Evolutionary conservation across 169 alveolate species (phyloP).

Genomic region (Amoebophrya sp.): DNA sequence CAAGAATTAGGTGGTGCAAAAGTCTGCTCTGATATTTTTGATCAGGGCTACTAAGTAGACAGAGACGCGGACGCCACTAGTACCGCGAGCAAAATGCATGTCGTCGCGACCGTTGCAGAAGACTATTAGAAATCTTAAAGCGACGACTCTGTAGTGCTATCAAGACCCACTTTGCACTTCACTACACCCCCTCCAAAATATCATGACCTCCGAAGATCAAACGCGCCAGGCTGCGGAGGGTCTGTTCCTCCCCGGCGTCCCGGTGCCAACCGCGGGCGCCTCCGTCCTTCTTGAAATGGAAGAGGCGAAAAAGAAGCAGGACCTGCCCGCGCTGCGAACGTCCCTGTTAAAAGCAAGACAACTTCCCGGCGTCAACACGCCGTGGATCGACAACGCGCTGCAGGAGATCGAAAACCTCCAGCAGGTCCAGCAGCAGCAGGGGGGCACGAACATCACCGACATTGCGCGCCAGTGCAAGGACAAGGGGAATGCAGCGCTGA

Average conservation of each 20-base stretch:
- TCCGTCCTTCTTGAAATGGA: not conserved
- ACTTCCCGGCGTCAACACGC: not conserved
- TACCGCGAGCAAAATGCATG: too few species aligned
- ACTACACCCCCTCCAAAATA: too few species aligned
- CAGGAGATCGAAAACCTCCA: not conserved
- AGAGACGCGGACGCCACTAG: too few species aligned
- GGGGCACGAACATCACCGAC: not conserved
- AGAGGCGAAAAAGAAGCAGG: not conserved
- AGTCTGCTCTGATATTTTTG: too few species aligned
- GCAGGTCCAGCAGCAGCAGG: not conserved
- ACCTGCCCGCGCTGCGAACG: not conserved
- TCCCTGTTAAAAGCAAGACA: not conserved
- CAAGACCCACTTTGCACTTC: too few species aligned
- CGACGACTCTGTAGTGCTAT: too few species aligned
- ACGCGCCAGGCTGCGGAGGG: not conserved
- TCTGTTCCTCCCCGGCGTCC: not conserved
- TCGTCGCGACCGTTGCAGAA: too few species aligned
- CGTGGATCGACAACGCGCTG: not conserved
- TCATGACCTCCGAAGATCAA: not conserved
- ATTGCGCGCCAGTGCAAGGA: not conserved
- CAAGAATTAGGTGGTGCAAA: too few species aligned
- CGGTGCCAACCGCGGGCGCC: not conserved
- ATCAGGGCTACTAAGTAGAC: too few species aligned
- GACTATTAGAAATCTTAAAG: too few species aligned
- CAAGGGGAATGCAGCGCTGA: not conserved